These are phyloP conservation scores for Paecilomyces dactylethromorphus DNA, from an alignment of 2,329 filamentous ascomycete species.

Conservation along the genomic window DNA sequence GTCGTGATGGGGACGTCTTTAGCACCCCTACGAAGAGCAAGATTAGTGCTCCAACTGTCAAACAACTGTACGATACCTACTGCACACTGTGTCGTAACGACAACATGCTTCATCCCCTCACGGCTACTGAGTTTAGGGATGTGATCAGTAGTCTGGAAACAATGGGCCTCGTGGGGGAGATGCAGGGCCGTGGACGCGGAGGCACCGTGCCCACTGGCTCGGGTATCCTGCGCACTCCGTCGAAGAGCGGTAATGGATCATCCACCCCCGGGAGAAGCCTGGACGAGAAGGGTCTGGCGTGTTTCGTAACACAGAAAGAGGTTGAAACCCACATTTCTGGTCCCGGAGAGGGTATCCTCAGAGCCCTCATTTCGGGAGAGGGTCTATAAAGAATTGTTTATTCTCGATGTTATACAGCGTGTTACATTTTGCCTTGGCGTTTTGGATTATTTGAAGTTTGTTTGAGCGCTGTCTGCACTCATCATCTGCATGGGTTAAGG, in stretches of 20 bases:
- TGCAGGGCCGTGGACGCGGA: conserved; percentile 65
- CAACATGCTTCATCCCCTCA: conserved; percentile 82
- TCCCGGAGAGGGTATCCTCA: conserved; percentile 43
- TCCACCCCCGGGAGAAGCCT: conserved; percentile 44
- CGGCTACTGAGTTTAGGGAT: conserved; percentile 87
- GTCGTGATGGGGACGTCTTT: conserved; percentile 40
- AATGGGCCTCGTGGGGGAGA: conserved; percentile 66
- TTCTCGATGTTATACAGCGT: neutral
- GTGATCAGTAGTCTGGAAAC: conserved; percentile 87
- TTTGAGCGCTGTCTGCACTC: neutral
- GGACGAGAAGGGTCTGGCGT: conserved; percentile 74
- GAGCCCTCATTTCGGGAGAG: conserved; percentile 32
- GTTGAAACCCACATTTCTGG: conserved; percentile 61
- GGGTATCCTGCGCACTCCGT: conserved; percentile 58
- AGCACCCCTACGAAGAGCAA: conserved; percentile 55
- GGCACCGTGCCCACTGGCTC: conserved; percentile 45
- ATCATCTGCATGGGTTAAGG: neutral
- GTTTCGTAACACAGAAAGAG: conserved; percentile 74
- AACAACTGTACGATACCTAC: conserved; percentile 78
- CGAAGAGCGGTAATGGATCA: conserved; percentile 57
- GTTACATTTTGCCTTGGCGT: neutral
- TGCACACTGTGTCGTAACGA: conserved; percentile 75
- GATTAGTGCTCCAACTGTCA: conserved; percentile 66
- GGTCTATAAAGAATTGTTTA: conserved; percentile 18
- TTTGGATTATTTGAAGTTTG: neutral